These are phyloP conservation scores for Podospora australis DNA, from an alignment of 495 filamentous ascomycete species.

Conservation along the genomic window DNA sequence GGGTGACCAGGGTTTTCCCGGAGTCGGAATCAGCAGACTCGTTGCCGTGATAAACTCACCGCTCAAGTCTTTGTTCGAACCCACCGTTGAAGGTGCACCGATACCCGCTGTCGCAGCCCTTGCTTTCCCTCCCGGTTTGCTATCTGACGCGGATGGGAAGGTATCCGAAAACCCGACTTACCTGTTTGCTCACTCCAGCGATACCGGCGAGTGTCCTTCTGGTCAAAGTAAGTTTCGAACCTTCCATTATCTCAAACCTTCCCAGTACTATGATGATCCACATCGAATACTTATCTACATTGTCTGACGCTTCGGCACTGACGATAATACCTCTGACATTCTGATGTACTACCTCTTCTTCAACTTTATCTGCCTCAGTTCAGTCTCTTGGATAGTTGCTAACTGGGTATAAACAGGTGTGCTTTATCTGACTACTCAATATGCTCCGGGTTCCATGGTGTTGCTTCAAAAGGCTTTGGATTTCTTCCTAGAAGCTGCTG, in stretches of 20 bases:
- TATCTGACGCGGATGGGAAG: conserved; percentile 27
- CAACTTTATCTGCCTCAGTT: conserved; percentile 17
- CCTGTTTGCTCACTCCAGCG: conserved; percentile 71
- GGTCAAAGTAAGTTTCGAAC: conserved; percentile 69
- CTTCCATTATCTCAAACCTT: conserved; percentile 8
- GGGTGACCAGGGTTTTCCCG: conserved; percentile 27
- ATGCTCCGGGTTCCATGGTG: conserved; percentile 28
- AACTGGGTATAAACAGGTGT: conserved; percentile 53
- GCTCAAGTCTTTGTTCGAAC: conserved; percentile 60
- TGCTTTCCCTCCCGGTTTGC: conserved; percentile 55
- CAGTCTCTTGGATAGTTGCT: conserved; percentile 33
- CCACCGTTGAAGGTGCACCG: conserved; percentile 64
- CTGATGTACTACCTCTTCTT: conserved; percentile 55
- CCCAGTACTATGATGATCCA: conserved; percentile 66
- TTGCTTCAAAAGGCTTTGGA: conserved; percentile 50
- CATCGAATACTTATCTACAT: conserved; percentile 99
- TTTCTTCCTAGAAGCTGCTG: conserved; percentile 42
- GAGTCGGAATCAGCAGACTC: conserved; percentile 30
- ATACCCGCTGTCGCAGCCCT: conserved; percentile 67
- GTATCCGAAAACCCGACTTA: conserved; percentile 55
- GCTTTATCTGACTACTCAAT: conserved; percentile 57
- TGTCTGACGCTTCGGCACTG: conserved; percentile 78
- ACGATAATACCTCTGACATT: conserved; percentile 84
- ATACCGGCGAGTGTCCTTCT: conserved; percentile 79
- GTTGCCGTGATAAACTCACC: conserved; percentile 65